These are phyloP conservation scores for Lentinus brumalis DNA, from an alignment of 768 basidiomycete species.

Conservation along the genomic window DNA sequence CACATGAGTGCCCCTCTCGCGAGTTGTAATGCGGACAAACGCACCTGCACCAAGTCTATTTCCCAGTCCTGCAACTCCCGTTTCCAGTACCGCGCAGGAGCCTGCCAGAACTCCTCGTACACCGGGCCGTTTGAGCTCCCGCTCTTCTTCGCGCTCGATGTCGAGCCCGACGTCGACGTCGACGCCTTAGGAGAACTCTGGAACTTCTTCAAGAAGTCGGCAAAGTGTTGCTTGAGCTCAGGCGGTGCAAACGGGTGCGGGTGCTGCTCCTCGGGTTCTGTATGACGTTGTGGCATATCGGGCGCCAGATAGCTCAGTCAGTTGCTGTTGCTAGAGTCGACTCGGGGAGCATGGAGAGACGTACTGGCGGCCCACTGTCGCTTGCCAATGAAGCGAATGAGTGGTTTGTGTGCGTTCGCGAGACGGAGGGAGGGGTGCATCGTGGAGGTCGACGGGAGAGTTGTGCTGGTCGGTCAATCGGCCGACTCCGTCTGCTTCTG, in stretches of 20 bases:
- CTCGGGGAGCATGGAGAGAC: neutral
- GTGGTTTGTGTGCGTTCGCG: slow-evolving; percentile 27
- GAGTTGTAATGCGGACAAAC: neutral
- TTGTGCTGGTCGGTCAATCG: slow-evolving; percentile 13
- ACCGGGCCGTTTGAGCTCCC: slow-evolving; percentile 19
- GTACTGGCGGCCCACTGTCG: slow-evolving; percentile 31
- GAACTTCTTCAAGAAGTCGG: slow-evolving; percentile 31
- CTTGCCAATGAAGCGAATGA: slow-evolving; percentile 34
- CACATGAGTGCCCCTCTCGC: neutral
- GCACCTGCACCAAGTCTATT: slow-evolving; percentile 31
- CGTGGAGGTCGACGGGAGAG: slow-evolving; percentile 4
- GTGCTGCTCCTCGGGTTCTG: slow-evolving; percentile 31
- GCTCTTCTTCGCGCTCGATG: slow-evolving; percentile 3
- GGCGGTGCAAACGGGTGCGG: slow-evolving; percentile 31
- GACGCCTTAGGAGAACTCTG: slow-evolving; percentile 13
- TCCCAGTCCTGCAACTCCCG: slow-evolving; percentile 30
- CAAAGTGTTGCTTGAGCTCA: slow-evolving; percentile 31
- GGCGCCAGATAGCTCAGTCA: neutral
- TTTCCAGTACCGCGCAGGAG: slow-evolving; percentile 28
- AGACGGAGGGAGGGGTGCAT: slow-evolving; percentile 31
- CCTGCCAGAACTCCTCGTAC: slow-evolving; percentile 33
- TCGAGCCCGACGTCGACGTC: neutral
- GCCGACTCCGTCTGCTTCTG: slow-evolving; percentile 11
- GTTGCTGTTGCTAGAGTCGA: neutral
- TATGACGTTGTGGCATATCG: neutral